Evolutionary conservation across 768 basidiomycete genomes (phyloP), one percentile per base, ranked within the genome.

Genomic region (Suillus ampliporus): DNA sequence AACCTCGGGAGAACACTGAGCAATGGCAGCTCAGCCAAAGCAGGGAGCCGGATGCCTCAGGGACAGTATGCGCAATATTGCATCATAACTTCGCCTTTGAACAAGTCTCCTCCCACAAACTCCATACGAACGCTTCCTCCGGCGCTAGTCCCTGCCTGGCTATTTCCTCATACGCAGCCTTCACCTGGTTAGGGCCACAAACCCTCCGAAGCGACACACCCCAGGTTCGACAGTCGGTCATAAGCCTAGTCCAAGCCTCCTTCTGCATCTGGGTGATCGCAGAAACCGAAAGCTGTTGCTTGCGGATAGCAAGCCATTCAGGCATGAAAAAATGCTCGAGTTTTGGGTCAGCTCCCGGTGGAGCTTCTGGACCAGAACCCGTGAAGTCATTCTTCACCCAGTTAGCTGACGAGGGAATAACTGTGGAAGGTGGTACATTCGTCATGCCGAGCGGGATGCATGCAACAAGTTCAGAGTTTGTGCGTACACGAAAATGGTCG

Each of bases 261-360:
- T 79, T 75, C 69, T 90, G 89, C 64, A 83, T 69, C 11, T 58
- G 60, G 46, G 81, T 79, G 54, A 90, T 87, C 61, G 85, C 79
- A 14, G 68, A 53, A 0, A 80, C 65, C 0, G 82, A 71, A 1
- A 89, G 74, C 64, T 87, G 80, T 53, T 76, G 74, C 67, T 77
- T 80, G 15, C 88, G 86, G 23, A 81, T 76, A 47, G 82, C 78
- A 2, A 90, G 77, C 89, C 89, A 90, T 71, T 89, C 86, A 3
- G 82, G 81, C 86, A 86, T 89, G 74, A 90, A 90, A 70, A 90
- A 90, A 15, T 74, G 73, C 65, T 89, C 87, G 13, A 82, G 62
- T 3, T 68, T 70, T 3, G 63, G 35, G 21, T 61, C 41, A 3
- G 57, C 41, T 11, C 28, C 57, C 15, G 58, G 57, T 0, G 40